Percentiles rank a stretch among this genome's conserved stretches.
Evolutionary conservation across 345 rosid species (phyloP).

Genomic region (Cochlearia excelsa): DNA sequence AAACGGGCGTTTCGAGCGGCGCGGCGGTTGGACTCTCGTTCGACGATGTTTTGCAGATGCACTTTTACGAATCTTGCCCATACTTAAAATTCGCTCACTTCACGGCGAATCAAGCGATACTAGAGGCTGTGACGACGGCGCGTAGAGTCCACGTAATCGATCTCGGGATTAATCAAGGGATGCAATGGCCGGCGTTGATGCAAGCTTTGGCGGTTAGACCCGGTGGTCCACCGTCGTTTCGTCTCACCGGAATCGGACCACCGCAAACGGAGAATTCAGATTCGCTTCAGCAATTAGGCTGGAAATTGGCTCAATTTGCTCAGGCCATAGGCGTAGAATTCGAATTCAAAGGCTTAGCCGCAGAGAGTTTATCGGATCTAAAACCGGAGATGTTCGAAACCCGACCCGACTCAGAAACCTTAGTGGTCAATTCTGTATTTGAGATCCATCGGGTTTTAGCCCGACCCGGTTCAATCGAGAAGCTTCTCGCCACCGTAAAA

Average conservation of each 20-base stretch:
- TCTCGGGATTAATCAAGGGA: slow-evolving; percentile 75
- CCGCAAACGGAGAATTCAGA: slow-evolving; percentile 47
- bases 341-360: slow-evolving; percentile 64
- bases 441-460: slow-evolving; percentile 61
- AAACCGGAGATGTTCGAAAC: slow-evolving; percentile 77
- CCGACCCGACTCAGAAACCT: slow-evolving; percentile 51
- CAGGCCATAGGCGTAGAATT: slow-evolving; percentile 59
- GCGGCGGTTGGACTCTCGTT: background rate
- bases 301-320: slow-evolving; percentile 66
- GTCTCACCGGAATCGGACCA: slow-evolving; percentile 78
- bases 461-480: slow-evolving; percentile 39
- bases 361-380: slow-evolving; percentile 56
- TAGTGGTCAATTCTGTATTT: slow-evolving; percentile 72
- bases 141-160: slow-evolving; percentile 81
- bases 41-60: slow-evolving; percentile 62
- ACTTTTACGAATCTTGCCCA: slow-evolving; percentile 80
- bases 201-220: slow-evolving; percentile 80
- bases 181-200: slow-evolving; percentile 91
- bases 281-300: slow-evolving; percentile 61
- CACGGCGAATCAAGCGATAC: slow-evolving; percentile 87
- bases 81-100: slow-evolving; percentile 89
- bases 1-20: background rate
- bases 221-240: slow-evolving; percentile 69
- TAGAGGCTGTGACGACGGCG: slow-evolving; percentile 70
- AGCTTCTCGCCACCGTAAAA: slow-evolving; percentile 55